These are phyloP conservation scores for Trichoderma parareesei DNA, from an alignment of 495 filamentous ascomycete genomes.

Conservation along the genomic window DNA sequence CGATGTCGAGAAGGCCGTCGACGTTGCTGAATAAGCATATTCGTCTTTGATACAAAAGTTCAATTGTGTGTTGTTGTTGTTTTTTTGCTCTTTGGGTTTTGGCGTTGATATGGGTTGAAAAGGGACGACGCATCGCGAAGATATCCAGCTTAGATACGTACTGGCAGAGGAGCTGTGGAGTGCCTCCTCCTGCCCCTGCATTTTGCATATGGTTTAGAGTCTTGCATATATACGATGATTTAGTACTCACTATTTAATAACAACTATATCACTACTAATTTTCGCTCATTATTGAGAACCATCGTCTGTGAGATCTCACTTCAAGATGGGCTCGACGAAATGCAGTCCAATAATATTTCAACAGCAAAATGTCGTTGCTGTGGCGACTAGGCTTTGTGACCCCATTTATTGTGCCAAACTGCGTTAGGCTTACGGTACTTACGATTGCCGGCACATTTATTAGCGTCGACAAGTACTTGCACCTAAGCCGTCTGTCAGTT, in stretches of 20 bases:
- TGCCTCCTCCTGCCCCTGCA: background rate
- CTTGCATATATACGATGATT: background rate
- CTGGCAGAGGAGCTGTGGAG: background rate
- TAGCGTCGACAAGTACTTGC: too few relatives aligned
- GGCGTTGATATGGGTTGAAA: background rate
- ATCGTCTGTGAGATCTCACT: background rate
- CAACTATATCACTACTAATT: background rate
- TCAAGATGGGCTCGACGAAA: background rate
- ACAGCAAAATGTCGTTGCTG: background rate
- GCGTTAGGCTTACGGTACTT: background rate
- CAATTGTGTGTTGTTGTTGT: too few relatives aligned
- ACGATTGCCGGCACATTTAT: background rate
- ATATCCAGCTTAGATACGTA: slow-evolving; percentile 1
- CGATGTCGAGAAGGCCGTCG: slow-evolving; percentile 14
- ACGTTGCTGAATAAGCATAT: background rate
- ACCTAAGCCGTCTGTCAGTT: too few relatives aligned
- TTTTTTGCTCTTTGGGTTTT: background rate
- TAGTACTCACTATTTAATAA: background rate
- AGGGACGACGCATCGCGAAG: background rate
- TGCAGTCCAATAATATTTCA: background rate
- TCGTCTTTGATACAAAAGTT: background rate
- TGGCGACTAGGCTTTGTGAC: background rate
- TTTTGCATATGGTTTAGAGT: background rate
- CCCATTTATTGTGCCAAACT: background rate
- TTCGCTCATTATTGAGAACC: too few relatives aligned